These are phyloP conservation scores for Kodamaea leandrae DNA, from an alignment of 805 yeast genomes.

Conservation along the genomic window DNA sequence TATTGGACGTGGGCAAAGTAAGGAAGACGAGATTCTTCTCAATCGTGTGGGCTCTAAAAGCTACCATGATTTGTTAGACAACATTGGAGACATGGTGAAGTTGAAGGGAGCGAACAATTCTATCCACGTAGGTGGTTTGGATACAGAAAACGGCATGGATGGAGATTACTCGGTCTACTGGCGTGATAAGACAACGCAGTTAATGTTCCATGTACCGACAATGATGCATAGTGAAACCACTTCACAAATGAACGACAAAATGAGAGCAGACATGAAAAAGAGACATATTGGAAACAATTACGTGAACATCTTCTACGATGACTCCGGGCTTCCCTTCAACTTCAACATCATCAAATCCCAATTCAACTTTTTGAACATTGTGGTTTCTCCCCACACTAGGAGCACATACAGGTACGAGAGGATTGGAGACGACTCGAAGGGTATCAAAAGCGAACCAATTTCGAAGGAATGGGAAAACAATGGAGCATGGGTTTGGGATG, in stretches of 20 bases:
- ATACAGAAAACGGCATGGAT: conserved; percentile 63
- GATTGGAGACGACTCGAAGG: conserved; percentile 1
- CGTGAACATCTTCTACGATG: conserved; percentile 80
- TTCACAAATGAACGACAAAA: conserved; percentile 26
- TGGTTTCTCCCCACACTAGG: conserved; percentile 59
- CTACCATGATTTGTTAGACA: conserved; percentile 57
- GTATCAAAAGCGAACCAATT: background rate
- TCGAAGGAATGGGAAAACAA: background rate
- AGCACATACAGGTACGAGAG: conserved; percentile 7
- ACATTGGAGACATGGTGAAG: conserved; percentile 59
- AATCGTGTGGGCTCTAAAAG: conserved; percentile 63
- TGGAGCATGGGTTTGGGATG: conserved; percentile 6
- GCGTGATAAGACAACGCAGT: conserved; percentile 67
- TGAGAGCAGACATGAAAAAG: conserved; percentile 55
- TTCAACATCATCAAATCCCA: conserved; percentile 73
- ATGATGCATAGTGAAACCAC: conserved; percentile 62
- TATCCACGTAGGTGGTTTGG: conserved; percentile 75
- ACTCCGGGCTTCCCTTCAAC: conserved; percentile 61
- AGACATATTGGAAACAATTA: conserved; percentile 84
- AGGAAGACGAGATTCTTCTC: conserved; percentile 61
- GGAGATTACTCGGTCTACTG: conserved; percentile 75
- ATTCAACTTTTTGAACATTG: conserved; percentile 79
- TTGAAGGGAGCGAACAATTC: conserved; percentile 48
- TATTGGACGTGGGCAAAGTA: conserved; percentile 63
- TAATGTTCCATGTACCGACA: conserved; percentile 77